A percentile compares a stretch with the other conserved stretches of the same genome.
phyloP scores from a whole-genome alignment of 1,139 yeast species.

The Yamadazyma triangularis region DNA sequence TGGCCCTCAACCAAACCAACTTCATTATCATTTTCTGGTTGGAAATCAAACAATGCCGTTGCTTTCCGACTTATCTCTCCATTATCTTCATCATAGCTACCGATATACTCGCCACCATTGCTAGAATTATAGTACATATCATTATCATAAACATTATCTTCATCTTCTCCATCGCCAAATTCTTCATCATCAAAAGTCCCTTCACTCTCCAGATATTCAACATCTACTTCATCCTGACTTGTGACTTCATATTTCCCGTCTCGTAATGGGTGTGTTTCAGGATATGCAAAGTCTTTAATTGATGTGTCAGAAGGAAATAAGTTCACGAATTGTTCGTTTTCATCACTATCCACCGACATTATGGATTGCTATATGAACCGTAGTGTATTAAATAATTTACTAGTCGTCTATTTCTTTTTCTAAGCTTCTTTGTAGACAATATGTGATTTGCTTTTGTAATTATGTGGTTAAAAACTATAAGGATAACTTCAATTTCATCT shows the following conservation, averaged over 20 bases:
- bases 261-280: conserved; percentile 59
- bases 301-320: conserved; percentile 30
- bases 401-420: too few species aligned
- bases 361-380: too few species aligned
- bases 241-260: conserved; percentile 37
- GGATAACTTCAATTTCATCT: too few species aligned
- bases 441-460: too few species aligned
- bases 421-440: too few species aligned
- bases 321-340: conserved; percentile 1
- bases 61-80: conserved; percentile 55
- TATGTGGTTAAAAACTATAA: too few species aligned
- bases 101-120: conserved; percentile 15
- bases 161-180: not conserved
- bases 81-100: conserved; percentile 12
- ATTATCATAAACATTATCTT: conserved; percentile 5
- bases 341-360: not conserved
- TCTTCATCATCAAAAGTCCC: not conserved
- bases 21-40: conserved; percentile 93
- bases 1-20: conserved; percentile 78
- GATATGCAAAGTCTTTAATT: conserved; percentile 79
- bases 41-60: conserved; percentile 82
- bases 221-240: conserved; percentile 3
- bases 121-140: conserved; percentile 7
- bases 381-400: too few species aligned
- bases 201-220: too few species aligned